These are phyloP conservation scores for Fusarium haematococcum DNA, from an alignment of 2,329 filamentous ascomycete species.

Conservation along the genomic window DNA sequence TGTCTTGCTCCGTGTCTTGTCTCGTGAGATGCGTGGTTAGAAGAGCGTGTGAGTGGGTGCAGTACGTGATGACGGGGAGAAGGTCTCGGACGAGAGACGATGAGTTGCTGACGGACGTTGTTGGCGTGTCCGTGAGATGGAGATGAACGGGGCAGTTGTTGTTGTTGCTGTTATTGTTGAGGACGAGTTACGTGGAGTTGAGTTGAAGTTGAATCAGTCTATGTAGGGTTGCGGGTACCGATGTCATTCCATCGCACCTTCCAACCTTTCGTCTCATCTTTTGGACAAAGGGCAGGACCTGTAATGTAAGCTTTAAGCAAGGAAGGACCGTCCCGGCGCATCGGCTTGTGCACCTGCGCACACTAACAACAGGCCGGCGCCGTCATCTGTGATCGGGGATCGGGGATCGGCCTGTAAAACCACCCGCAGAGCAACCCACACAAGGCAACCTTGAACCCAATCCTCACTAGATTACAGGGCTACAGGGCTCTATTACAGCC, in stretches of 20 bases:
- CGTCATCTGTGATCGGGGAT: slow-evolving; percentile 4
- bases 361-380: slow-evolving; percentile 7
- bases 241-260: slow-evolving; percentile 13
- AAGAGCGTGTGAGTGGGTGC: slow-evolving; percentile 29
- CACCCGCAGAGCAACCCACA: slow-evolving; percentile 8
- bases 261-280: slow-evolving; percentile 6
- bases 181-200: slow-evolving; percentile 2
- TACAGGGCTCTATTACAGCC: slow-evolving; percentile 21
- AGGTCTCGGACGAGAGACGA: background rate
- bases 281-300: background rate
- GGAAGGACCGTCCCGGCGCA: slow-evolving; percentile 28
- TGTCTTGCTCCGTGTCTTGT: slow-evolving; percentile 34
- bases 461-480: background rate
- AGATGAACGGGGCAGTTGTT: slow-evolving; percentile 1
- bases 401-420: slow-evolving; percentile 13
- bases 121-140: background rate
- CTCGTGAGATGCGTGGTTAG: slow-evolving; percentile 31
- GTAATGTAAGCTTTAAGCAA: slow-evolving; percentile 10
- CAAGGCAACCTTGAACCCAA: slow-evolving; percentile 4
- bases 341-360: slow-evolving; percentile 22
- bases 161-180: slow-evolving; percentile 12
- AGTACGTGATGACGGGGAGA: slow-evolving; percentile 16
- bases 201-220: background rate
- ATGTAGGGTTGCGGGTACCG: background rate
- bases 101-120: background rate